Conservation (phyloP, 2,329 filamentous ascomycete genomes). For the Aspergillus brasiliensis region DNA sequence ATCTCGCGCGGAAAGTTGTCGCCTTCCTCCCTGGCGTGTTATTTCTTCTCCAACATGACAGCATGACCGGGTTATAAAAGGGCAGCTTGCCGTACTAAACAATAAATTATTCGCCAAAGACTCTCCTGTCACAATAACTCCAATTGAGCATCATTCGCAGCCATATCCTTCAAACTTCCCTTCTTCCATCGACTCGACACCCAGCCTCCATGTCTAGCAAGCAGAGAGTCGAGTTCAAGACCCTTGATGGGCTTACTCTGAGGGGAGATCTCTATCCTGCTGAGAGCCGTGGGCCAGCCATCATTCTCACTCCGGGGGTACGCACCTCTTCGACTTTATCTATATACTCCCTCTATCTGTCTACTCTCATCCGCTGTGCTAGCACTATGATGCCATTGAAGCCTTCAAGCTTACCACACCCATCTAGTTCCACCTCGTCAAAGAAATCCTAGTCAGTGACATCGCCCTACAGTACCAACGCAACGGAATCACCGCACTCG, state of each 20-base stretch:
- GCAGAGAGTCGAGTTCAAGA: slow-evolving; percentile 43
- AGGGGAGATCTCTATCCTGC: slow-evolving; percentile 43
- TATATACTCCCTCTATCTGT: not conserved
- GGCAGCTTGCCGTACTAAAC: not conserved
- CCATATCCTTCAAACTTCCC: not conserved
- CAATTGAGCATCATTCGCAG: not conserved
- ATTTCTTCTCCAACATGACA: too few relatives aligned
- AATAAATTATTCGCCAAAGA: not conserved
- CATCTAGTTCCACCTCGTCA: slow-evolving; percentile 32
- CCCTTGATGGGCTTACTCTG: slow-evolving; percentile 44
- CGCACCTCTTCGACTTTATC: not conserved
- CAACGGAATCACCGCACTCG: slow-evolving; percentile 27
- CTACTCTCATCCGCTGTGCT: too few relatives aligned
- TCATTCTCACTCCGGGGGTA: slow-evolving; percentile 25
- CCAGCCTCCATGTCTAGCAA: not conserved
- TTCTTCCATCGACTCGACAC: too few relatives aligned
- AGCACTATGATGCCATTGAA: too few relatives aligned
- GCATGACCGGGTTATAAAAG: not conserved
- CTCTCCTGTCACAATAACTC: too few relatives aligned
- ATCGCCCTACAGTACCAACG: slow-evolving; percentile 25
- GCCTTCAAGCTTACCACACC: too few relatives aligned
- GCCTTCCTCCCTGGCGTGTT: not conserved
- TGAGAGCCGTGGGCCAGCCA: slow-evolving; percentile 15
- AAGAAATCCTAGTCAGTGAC: slow-evolving; percentile 31
- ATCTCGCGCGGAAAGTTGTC: not conserved